Conservation (phyloP, 495 filamentous ascomycete genomes). For the Friedmanniomyces endolithicus region DNA sequence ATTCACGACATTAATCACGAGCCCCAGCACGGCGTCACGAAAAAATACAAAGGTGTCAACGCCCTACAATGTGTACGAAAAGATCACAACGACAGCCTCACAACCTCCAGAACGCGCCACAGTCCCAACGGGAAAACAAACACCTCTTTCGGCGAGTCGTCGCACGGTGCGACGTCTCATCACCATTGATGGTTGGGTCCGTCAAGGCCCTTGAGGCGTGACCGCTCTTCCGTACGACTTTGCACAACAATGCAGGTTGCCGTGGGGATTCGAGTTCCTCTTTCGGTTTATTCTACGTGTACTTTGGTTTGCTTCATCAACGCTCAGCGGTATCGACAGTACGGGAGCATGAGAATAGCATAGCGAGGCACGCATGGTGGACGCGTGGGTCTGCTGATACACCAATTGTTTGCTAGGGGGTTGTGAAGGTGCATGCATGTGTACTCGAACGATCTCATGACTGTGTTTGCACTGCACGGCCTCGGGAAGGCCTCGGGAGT, state of each 20-base stretch:
- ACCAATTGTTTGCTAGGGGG: background rate
- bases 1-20: background rate
- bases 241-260: background rate
- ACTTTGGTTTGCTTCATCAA: background rate
- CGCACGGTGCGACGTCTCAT: background rate
- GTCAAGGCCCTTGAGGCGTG: background rate
- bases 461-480: no score
- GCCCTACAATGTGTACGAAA: background rate
- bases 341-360: background rate
- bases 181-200: background rate
- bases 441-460: no score
- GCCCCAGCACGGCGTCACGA: background rate
- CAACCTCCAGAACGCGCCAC: background rate
- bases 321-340: background rate
- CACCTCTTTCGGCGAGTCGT: background rate
- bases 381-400: background rate
- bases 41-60: background rate
- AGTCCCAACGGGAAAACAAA: background rate
- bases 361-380: background rate
- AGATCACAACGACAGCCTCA: background rate
- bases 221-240: background rate
- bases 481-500: no score
- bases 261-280: background rate
- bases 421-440: no score
- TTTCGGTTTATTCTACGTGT: background rate